Evolutionary conservation across 495 filamentous ascomycete genomes (phyloP).

Genomic region (Astrothelium subdiscretum): DNA sequence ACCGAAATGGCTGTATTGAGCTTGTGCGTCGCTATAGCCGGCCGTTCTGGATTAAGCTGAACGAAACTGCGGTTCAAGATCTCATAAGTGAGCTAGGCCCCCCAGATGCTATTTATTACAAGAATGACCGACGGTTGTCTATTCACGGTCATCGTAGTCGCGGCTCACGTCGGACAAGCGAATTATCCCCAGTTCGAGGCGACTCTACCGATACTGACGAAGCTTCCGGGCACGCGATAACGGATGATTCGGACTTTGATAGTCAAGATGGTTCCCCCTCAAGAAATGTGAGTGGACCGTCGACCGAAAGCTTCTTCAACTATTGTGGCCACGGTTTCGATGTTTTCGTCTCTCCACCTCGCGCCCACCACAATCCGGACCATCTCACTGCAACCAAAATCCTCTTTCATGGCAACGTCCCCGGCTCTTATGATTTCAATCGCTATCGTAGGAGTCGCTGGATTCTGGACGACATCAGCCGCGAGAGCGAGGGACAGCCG

Average conservation of each 20-base stretch:
- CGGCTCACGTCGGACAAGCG: slow-evolving; percentile 6
- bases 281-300: slow-evolving; percentile 31
- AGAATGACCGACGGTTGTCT: slow-evolving; percentile 82
- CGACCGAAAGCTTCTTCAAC: slow-evolving; percentile 84
- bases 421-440: slow-evolving; percentile 94
- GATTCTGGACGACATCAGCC: slow-evolving; percentile 51
- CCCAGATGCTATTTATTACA: slow-evolving; percentile 89
- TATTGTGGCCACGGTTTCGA: slow-evolving; percentile 95
- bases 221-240: slow-evolving; percentile 58
- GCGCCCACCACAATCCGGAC: slow-evolving; percentile 35
- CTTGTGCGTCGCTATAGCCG: slow-evolving; percentile 48
- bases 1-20: slow-evolving; percentile 65
- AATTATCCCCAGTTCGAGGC: slow-evolving; percentile 33
- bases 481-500: slow-evolving; percentile 12
- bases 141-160: slow-evolving; percentile 54
- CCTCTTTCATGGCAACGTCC: slow-evolving; percentile 84
- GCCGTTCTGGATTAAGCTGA: slow-evolving; percentile 56
- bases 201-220: slow-evolving; percentile 69
- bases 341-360: slow-evolving; percentile 74
- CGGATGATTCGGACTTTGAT: slow-evolving; percentile 45
- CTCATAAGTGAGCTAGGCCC: slow-evolving; percentile 80
- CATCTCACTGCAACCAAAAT: slow-evolving; percentile 78
- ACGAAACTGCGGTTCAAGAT: slow-evolving; percentile 80
- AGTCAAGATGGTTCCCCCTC: slow-evolving; percentile 55
- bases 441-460: slow-evolving; percentile 82